Percentiles rank a stretch among this genome's conserved stretches.
Conservation (phyloP, 129 eudicot genomes). For the Oenanthe sinensis region DNA sequence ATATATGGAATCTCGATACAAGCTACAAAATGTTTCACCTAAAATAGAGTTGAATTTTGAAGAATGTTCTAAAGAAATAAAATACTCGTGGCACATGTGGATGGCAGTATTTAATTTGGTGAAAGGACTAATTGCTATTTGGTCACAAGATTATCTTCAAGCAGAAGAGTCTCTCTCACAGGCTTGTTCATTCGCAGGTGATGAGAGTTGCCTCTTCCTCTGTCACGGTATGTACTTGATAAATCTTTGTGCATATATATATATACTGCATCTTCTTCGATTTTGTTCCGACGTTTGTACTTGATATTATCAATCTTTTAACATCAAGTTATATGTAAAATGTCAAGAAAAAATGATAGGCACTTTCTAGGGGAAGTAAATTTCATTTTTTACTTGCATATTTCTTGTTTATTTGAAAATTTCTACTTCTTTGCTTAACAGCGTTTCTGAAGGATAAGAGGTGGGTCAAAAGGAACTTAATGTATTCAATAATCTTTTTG, state of each 20-base stretch:
- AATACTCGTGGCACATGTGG: constrained; percentile 62
- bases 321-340: background rate
- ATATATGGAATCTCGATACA: constrained; percentile 42
- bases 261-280: background rate
- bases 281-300: background rate
- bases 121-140: constrained; percentile 56
- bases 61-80: constrained; percentile 54
- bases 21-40: constrained; percentile 30
- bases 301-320: background rate
- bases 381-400: background rate
- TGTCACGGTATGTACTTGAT: constrained; percentile 65
- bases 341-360: background rate
- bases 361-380: background rate
- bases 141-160: constrained; percentile 37
- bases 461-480: background rate
- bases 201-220: constrained; percentile 60
- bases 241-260: background rate
- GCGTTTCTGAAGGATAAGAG: background rate
- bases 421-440: background rate
- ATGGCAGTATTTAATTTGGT: constrained; percentile 51
- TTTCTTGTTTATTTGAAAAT: background rate
- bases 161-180: constrained; percentile 68
- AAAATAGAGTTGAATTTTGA: constrained; percentile 39
- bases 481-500: background rate
- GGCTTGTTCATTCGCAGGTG: constrained; percentile 57